Evolutionary conservation across 768 basidiomycete genomes (phyloP).

Genomic region (Neoboletus brunneissimus): DNA sequence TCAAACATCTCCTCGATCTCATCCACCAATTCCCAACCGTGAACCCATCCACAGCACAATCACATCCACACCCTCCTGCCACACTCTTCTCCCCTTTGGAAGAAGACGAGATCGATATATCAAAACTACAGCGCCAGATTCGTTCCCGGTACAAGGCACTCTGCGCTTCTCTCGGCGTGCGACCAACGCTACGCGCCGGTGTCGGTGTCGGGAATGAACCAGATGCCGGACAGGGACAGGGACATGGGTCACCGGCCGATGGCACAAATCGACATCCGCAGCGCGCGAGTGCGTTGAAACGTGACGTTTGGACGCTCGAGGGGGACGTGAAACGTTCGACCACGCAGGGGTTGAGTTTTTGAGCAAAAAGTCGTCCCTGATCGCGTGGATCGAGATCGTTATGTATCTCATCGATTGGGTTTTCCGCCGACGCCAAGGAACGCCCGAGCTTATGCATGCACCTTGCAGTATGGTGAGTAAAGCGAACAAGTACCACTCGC

Average conservation of each 20-base stretch:
- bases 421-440: background rate
- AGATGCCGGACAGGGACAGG: background rate
- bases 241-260: background rate
- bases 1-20: constrained; percentile 65
- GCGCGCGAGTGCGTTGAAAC: background rate
- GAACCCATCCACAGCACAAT: constrained; percentile 57
- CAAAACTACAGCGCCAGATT: constrained; percentile 77
- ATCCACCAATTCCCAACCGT: constrained; percentile 71
- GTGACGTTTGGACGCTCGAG: constrained; percentile 12
- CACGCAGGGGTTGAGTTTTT: constrained; percentile 20
- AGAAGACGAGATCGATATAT: constrained; percentile 58
- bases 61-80: background rate
- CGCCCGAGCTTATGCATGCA: background rate
- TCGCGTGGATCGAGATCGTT: background rate
- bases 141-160: constrained; percentile 84
- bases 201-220: background rate
- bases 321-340: constrained; percentile 4
- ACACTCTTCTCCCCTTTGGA: rapidly evolving
- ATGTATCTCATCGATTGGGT: background rate
- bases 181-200: constrained; percentile 39
- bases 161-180: constrained; percentile 77
- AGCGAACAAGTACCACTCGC: background rate
- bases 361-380: background rate
- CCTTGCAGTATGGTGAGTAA: background rate
- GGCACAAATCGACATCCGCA: background rate